Base-by-base conservation (phyloP, 2,329 filamentous ascomycete species). In the Penicillium sp. region DNA sequence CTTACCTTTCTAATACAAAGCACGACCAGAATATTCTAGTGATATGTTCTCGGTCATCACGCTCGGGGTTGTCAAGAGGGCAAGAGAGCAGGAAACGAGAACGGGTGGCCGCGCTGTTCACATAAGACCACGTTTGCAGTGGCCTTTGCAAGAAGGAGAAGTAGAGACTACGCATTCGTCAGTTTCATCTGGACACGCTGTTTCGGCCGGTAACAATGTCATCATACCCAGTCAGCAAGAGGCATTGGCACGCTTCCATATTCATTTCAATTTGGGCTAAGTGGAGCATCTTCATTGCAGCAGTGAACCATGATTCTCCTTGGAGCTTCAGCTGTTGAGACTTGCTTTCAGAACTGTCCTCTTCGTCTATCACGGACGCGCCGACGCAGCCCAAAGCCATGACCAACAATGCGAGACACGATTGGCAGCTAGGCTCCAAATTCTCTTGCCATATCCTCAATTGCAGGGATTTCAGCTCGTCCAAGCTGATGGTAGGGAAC, bases 111-210 rank as follows among this genome's bases (percentile, higher is more conserved):
- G 55, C 44, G 9, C 49, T 53, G 24, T 53, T 57, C 18, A 57
- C 50, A 16, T 53, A 53, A 31, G 55, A 57, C 55, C 55, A 57
- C 16, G 55, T 53, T 37, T 57, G 55, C 18, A 57, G 39, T 10
- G 55, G 55, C n/a, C 55, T 57, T 43, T 57, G 55, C 11, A 57
- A 31, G 13, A 57, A 57, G 4, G 55, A 53, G 31, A 57, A 57
- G 34, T 53, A 57, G 29, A 53, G 40, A 10, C 43, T 49, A 53
- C 3, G n/a, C 6, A 24, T 34, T 48, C 5, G 31, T 40, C 11
- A 38, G 29, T 39, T 18, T 16, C 3, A 18, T 35, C 10, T 37
- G 9, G 7, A 22, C 3, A 4, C 2, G 40, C 32, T 5, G n/a
- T 39, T 55, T 39, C 5, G 10, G 14, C 10, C 13, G 2, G 26